Evolutionary conservation across 2,329 filamentous ascomycete species (phyloP).

Genomic region (Aspergillus carbonarius): DNA sequence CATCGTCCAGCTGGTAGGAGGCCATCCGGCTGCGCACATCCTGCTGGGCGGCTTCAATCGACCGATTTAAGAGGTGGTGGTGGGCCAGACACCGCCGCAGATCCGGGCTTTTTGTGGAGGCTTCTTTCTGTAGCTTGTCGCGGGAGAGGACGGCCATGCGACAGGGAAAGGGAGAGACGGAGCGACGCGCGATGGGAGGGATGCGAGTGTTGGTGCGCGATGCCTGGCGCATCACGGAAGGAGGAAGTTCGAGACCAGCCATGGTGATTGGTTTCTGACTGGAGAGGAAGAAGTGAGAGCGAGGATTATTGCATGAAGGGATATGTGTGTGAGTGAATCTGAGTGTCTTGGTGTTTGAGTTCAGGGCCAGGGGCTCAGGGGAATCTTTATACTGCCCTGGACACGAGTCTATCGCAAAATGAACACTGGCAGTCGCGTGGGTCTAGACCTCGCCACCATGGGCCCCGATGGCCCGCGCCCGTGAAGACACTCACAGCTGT

Average conservation of each 20-base stretch:
- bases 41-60: constrained; percentile 17
- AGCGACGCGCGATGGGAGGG: constrained; percentile 17
- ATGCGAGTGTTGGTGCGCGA: constrained; percentile 17
- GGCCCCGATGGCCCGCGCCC: background rate
- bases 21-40: constrained; percentile 16
- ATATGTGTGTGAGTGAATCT: background rate
- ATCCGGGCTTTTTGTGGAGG: constrained; percentile 17
- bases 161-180: constrained; percentile 4
- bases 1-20: constrained; percentile 8
- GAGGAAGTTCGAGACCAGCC: constrained; percentile 3
- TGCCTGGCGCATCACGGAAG: constrained; percentile 6
- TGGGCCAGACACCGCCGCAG: constrained; percentile 27
- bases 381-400: background rate
- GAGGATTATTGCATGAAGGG: background rate
- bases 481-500: background rate
- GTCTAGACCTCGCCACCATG: background rate
- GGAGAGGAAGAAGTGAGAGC: background rate
- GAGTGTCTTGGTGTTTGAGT: background rate
- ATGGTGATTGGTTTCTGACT: background rate
- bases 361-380: background rate
- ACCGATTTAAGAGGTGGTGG: constrained; percentile 17
- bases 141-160: constrained; percentile 19
- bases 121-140: constrained; percentile 18
- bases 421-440: no score
- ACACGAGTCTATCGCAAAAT: background rate